Evolutionary conservation across 2,329 filamentous ascomycete genomes (phyloP).

Genomic region (Paracamarosporium sp.): DNA sequence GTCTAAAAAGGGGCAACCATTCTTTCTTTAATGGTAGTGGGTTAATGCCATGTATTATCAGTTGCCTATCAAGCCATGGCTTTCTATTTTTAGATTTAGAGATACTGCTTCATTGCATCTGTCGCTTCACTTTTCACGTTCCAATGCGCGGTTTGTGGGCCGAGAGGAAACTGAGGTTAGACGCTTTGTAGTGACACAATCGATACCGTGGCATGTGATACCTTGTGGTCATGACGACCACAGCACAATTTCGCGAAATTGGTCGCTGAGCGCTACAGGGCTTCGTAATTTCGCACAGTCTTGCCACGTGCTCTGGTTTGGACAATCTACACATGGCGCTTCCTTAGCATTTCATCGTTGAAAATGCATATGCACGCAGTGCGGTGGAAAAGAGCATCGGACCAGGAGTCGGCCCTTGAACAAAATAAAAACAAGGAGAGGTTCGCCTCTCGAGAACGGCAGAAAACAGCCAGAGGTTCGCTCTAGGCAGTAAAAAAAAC

Average conservation of each 20-base stretch:
- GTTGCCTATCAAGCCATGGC: conserved; percentile 41
- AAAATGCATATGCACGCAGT: not conserved
- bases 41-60: conserved; percentile 42
- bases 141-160: not conserved
- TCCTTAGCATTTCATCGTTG: too few species aligned
- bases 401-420: conserved; percentile 19
- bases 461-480: conserved; percentile 18
- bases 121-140: not conserved
- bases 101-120: not conserved
- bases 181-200: not conserved
- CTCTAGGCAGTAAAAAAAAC: conserved; percentile 11
- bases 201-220: not conserved
- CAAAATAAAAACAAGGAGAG: conserved; percentile 15
- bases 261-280: not conserved
- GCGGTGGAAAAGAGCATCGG: not conserved
- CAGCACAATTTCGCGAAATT: not conserved
- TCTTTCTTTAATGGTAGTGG: conserved; percentile 41
- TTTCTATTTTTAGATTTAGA: conserved; percentile 9
- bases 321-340: not conserved
- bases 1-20: conserved; percentile 41
- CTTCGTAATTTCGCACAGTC: not conserved
- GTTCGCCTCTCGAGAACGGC: conserved; percentile 7
- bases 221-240: not conserved
- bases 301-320: not conserved
- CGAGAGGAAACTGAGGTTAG: not conserved